Percentiles rank a stretch among this genome's conserved stretches.
Evolutionary conservation across 768 basidiomycete genomes (phyloP).

Genomic region (Mycena indigotica): DNA sequence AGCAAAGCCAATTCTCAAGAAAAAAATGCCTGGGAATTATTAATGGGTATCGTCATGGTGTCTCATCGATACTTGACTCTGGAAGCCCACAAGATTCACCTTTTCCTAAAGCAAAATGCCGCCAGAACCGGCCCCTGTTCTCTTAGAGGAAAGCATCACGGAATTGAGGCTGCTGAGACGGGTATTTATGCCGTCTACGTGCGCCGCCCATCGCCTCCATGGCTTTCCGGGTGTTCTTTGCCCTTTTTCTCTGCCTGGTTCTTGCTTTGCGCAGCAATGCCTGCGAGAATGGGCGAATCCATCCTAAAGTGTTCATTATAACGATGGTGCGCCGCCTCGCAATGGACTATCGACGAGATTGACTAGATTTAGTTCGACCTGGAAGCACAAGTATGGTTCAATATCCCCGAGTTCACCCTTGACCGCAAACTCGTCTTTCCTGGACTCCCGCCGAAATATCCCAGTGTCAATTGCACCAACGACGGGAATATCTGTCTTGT

Average conservation of each 20-base stretch:
- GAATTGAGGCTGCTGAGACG: neutral
- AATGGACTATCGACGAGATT: neutral
- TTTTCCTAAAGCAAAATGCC: neutral
- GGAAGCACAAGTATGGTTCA: constrained; percentile 23
- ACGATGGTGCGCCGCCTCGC: neutral
- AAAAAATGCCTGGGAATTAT: too few species aligned
- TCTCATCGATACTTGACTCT: neutral
- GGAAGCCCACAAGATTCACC: neutral
- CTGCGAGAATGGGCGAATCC: neutral
- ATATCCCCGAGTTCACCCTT: constrained; percentile 28
- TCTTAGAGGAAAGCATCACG: neutral
- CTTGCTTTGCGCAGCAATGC: neutral
- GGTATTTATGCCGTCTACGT: neutral
- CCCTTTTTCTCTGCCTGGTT: neutral
- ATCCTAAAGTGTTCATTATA: neutral
- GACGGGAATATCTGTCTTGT: constrained; percentile 39
- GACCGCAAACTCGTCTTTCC: constrained; percentile 33
- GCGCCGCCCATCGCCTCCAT: neutral
- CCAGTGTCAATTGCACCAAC: constrained; percentile 34
- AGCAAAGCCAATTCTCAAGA: too few species aligned
- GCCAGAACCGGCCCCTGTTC: neutral
- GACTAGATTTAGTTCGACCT: constrained; percentile 10
- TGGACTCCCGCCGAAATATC: constrained; percentile 38
- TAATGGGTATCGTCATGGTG: too few species aligned
- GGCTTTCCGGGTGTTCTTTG: neutral